Evolutionary conservation across 2,329 filamentous ascomycete genomes (phyloP).

Genomic region (Penicillium sp.): DNA sequence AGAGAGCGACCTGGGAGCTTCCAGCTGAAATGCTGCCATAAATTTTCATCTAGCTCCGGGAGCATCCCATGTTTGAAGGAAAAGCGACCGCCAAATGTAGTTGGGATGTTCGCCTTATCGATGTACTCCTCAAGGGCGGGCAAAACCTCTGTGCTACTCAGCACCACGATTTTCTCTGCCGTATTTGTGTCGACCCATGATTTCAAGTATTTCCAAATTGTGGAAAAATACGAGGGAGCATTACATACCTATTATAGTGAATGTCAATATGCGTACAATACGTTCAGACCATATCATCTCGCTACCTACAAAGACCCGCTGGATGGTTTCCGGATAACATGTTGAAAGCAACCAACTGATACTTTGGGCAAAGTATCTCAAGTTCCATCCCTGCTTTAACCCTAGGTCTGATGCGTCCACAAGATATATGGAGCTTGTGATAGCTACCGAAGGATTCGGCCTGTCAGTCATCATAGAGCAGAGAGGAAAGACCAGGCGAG

Average conservation of each 20-base stretch:
- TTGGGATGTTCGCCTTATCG: constrained; percentile 21
- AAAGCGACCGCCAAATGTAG: constrained; percentile 19
- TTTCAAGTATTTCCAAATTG: constrained; percentile 26
- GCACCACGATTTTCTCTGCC: constrained; percentile 24
- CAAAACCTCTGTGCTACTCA: constrained; percentile 16
- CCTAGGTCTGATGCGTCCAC: constrained; percentile 21
- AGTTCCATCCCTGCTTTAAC: constrained; percentile 24
- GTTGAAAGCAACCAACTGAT: constrained; percentile 27
- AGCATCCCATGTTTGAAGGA: constrained; percentile 22
- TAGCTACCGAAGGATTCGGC: not conserved
- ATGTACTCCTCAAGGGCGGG: constrained; percentile 15
- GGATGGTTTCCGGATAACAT: constrained; percentile 29
- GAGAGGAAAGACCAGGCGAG: constrained; percentile 24
- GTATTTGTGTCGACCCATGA: constrained; percentile 26
- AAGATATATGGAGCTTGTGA: constrained; percentile 21
- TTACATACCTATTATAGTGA: constrained; percentile 23
- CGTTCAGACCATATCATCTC: not conserved
- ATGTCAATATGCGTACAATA: not conserved
- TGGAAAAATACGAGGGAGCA: constrained; percentile 22
- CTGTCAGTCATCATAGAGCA: constrained; percentile 21
- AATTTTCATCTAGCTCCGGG: constrained; percentile 14
- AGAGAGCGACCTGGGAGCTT: not conserved
- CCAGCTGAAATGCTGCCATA: constrained; percentile 10
- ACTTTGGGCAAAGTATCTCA: constrained; percentile 21
- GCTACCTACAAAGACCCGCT: constrained; percentile 19